Evolutionary conservation across 176 grass and related monocot species (phyloP).

Genomic region (Thinopyrum elongatum): DNA sequence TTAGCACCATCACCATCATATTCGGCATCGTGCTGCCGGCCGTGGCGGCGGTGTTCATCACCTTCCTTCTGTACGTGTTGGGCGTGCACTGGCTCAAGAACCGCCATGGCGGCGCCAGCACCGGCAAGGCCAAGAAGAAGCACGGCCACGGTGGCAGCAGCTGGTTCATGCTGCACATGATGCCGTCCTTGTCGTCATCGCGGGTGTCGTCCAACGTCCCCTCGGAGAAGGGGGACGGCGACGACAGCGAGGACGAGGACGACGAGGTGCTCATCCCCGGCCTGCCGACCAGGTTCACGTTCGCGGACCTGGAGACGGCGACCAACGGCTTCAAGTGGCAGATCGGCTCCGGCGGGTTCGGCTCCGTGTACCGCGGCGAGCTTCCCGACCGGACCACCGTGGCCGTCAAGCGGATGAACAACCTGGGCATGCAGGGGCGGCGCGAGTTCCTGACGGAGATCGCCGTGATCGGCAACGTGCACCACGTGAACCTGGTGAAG

Average conservation of each 20-base stretch:
- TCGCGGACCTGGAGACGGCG: conserved; percentile 44
- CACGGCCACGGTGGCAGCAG: background rate
- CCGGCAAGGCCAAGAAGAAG: background rate
- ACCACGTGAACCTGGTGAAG: conserved; percentile 80
- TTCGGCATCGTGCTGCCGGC: conserved; percentile 51
- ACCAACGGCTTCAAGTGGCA: conserved; percentile 61
- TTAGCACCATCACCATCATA: conserved; percentile 37
- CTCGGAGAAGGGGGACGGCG: background rate
- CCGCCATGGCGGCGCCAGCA: background rate
- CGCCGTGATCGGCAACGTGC: conserved; percentile 79
- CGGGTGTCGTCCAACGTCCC: background rate
- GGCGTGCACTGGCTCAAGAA: conserved; percentile 22
- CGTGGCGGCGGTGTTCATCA: conserved; percentile 35
- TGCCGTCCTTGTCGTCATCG: conserved; percentile 13
- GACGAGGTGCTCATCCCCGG: conserved; percentile 68
- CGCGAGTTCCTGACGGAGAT: conserved; percentile 89
- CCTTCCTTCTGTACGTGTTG: conserved; percentile 36
- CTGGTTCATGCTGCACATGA: conserved; percentile 38
- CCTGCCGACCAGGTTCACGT: conserved; percentile 66
- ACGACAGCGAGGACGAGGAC: background rate
- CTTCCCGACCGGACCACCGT: conserved; percentile 61
- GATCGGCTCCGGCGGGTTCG: conserved; percentile 81
- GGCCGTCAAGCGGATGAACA: conserved; percentile 73
- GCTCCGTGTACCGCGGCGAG: conserved; percentile 68
- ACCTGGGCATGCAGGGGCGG: conserved; percentile 42